Base-by-base conservation (phyloP, 1,284 basidiomycete genomes). In the Sphaerobolus stellatus region DNA sequence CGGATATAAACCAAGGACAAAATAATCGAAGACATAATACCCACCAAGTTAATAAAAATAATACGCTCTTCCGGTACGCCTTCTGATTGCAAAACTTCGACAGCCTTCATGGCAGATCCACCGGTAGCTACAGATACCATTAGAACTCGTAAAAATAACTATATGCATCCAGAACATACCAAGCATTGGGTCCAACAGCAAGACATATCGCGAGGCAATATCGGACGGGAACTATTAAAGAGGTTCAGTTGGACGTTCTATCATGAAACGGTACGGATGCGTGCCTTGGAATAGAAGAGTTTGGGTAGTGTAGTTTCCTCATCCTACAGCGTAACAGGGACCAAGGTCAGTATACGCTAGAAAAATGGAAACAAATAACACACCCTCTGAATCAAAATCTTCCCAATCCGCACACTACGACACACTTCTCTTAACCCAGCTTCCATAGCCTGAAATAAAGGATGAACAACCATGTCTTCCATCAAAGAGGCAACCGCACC, bases 111-210 rank as follows among this genome's bases (percentile, higher is more conserved):
- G 2, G 95, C 97, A 16, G 94, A 98, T 41, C 97, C 96, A 30
- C 96, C 96, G 0, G 96, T 99, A 0, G 96, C 94, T 94, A 61
- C 18, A 56, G 92, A 95, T 95, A 2, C 92, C 92, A 36, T 24
- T 28, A 50, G 54, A 61, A 9, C 38, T 36, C 38, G 45, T 49
- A 22, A 43, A 22, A 7, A 11, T 18, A 33, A 7, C 36, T 22
- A 5, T 20, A 43, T 30, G 30, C 4, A 30, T 14, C 28, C n/a
- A 2, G 36, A 27, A 64, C 83, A 52, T 66, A 93, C 93, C 93
- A 38, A 99, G 85, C 96, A 99, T 99, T 1, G 96, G 96, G 69
- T 99, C 96, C 14, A 99, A 83, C 14, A 99, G 82, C 31, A 99
- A 83, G 47, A 96, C 93, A 71, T 96, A 99, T 52, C 96, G 86